These are phyloP conservation scores for Ogataea nonfermentans DNA, from an alignment of 805 yeast genomes.

Conservation along the genomic window DNA sequence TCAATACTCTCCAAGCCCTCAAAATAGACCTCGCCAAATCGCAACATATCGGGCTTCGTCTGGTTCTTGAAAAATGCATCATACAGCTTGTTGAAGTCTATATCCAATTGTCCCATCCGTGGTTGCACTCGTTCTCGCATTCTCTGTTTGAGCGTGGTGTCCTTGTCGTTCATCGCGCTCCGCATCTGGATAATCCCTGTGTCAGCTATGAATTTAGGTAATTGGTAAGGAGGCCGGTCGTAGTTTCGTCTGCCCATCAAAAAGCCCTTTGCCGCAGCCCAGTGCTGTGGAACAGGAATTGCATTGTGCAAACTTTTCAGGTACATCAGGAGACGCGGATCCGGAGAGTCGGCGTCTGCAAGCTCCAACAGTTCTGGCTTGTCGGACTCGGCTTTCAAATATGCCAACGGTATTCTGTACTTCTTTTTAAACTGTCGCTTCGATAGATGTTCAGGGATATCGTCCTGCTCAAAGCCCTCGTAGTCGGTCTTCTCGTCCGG, in stretches of 20 bases:
- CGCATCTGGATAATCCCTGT: conserved; percentile 91
- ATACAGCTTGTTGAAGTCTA: conserved; percentile 77
- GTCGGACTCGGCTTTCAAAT: conserved; percentile 56
- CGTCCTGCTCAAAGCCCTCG: conserved; percentile 24
- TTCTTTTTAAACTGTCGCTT: conserved; percentile 51
- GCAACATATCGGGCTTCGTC: conserved; percentile 63
- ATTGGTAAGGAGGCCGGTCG: conserved; percentile 67
- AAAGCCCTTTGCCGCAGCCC: conserved; percentile 79
- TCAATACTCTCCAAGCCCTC: conserved; percentile 56
- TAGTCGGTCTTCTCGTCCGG: conserved; percentile 15
- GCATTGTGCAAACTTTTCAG: conserved; percentile 64
- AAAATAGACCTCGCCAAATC: conserved; percentile 73
- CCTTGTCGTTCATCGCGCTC: conserved; percentile 52
- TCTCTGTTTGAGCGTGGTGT: conserved; percentile 61
- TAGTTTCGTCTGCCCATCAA: conserved; percentile 62
- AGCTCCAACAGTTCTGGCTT: conserved; percentile 80
- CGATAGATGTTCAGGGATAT: conserved; percentile 32
- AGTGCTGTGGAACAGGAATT: conserved; percentile 79
- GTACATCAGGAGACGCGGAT: conserved; percentile 64
- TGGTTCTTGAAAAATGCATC: conserved; percentile 87
- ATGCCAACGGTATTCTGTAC: conserved; percentile 62
- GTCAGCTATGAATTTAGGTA: conserved; percentile 73
- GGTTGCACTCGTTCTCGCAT: conserved; percentile 88
- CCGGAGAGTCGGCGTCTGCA: conserved; percentile 82
- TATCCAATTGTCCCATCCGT: conserved; percentile 78